phyloP scores from a whole-genome alignment of 371 early-diverging fungal genomes.

The Circinella umbellata region DNA sequence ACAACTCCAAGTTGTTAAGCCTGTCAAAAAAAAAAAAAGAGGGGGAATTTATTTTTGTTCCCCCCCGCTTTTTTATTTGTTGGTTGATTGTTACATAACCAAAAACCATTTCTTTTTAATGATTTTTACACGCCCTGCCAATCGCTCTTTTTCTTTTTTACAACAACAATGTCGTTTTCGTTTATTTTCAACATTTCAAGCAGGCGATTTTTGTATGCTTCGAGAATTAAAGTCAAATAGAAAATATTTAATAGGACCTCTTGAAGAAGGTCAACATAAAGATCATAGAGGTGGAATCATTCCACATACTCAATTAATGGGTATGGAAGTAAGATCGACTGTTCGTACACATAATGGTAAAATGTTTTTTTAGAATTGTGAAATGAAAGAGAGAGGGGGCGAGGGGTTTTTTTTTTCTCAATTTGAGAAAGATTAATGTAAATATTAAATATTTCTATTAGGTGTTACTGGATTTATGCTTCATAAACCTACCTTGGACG shows the following conservation, averaged over 20 bases:
- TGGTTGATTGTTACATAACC: too few relatives aligned
- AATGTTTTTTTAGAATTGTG: too few relatives aligned
- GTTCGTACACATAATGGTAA: slow-evolving; percentile 51
- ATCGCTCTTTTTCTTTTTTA: background rate
- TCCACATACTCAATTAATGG: slow-evolving; percentile 57
- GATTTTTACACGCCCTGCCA: background rate
- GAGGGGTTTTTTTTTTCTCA: too few relatives aligned
- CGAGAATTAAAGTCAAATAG: slow-evolving; percentile 43
- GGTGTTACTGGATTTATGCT: slow-evolving; percentile 50
- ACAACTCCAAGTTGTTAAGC: background rate
- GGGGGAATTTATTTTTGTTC: too few relatives aligned
- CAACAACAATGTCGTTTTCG: background rate
- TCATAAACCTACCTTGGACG: slow-evolving; percentile 75
- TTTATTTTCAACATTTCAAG: slow-evolving; percentile 28
- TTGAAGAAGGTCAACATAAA: slow-evolving; percentile 31
- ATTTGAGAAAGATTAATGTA: too few relatives aligned
- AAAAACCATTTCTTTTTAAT: too few relatives aligned
- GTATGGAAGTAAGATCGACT: slow-evolving; percentile 49
- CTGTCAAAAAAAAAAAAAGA: background rate
- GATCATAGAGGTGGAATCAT: slow-evolving; percentile 52
- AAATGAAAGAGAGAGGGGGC: too few relatives aligned
- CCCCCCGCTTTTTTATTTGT: too few relatives aligned
- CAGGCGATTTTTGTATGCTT: slow-evolving; percentile 54
- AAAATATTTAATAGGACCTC: slow-evolving; percentile 48
- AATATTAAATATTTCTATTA: background rate